Base-by-base conservation (phyloP, 1,139 yeast species). In the Blastobotrys petasosporus region DNA sequence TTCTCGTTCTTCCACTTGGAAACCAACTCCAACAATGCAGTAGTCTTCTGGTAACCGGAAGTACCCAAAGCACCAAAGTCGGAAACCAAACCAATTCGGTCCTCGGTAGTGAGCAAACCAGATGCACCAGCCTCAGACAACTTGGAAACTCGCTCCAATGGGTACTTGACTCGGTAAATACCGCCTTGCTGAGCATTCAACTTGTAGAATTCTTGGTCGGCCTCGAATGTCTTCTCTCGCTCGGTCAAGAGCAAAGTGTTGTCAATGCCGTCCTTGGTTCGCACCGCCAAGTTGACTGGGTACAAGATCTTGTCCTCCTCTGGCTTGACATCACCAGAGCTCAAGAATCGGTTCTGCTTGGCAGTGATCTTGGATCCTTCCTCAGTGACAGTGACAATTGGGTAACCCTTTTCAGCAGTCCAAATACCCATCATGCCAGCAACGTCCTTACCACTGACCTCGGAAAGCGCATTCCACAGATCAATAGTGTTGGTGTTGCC, bases 101-200 rank as follows among this genome's bases (percentile, higher is more conserved):
- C 95, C 63, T 84, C 90, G 43, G 82, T 86, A 6, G 90, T 75
- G 54, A 86, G 74, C 54, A 77, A 70, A 29, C 86, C 85, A 15
- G 72, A 71, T 34, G 70, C 70, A 49, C 87, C 88, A 44, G 86
- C 87, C 55, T 75, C 65, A 48, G 92, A 87, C 55, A 87, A 76
- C 66, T 80, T 81, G 44, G 71, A 65, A 80, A 94, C 79, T 64
- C 95, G 83, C 47, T 77, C 80, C 33, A 82, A 74, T 10, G 85
- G 72, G 66, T 88, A 87, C 30, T 84, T 76, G 41, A 94, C 84
- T 62, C 95, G 79, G 71, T 80, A 87, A 49, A 87, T 76, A 62
- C 95, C 94, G 42, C 85, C 75, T 65, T 83, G 94, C 57, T 85
- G 84, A 46, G 85, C 86, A 60, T 87, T 87, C 55, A 86, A 69